Evolutionary conservation across 2,329 filamentous ascomycete species (phyloP), one percentile per base, ranked within the genome.

Genomic region (Alternaria solani): DNA sequence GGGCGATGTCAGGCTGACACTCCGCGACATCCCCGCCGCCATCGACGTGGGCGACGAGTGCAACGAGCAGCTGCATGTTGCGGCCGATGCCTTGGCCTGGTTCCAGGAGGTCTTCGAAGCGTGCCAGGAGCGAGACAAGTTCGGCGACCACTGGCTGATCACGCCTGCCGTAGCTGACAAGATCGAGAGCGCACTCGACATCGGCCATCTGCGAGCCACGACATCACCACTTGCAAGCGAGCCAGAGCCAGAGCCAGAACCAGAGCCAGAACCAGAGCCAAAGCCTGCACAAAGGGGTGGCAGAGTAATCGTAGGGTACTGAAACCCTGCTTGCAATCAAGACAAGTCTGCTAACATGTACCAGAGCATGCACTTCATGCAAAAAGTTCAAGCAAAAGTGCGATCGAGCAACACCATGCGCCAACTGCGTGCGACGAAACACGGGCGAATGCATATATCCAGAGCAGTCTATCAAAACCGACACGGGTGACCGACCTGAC

Each of bases 1-100:
- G 41, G 68, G 70, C 18, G 67, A 75, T 48, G 64, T 69, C 9
- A 74, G 73, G 70, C 18, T 78, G 65, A 80, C 72, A 74, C 84
- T 54, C 80, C 81, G 11, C 42, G 88, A 93, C 55, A 80, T 92
- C 2, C 89, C 90, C 1, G 88, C 91, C 2, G 93, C 94, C 0
- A 72, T 86, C 1, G 93, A 97, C 74, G 78, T 97, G 26, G 87
- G 88, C 68, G 79, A 83, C 23, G 85, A 88, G 58, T 92, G 91
- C 70, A 88, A 86, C 66, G 77, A 81, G 7, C 84, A 86, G 5
- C 83, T 96, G 7, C 91, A 96, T 53, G 78, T 84, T 62, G 87
- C 88, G 18, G 92, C 89, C 0, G 89, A 92, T 65, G 84, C 84
- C 2, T 73, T 96, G 0, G 84, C 88, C 1, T 79, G 85, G 44